A percentile compares a stretch with the other conserved stretches of the same genome.
These are phyloP conservation scores for Penicillium samsonianum DNA, from an alignment of 495 filamentous ascomycete genomes.

Conservation along the genomic window DNA sequence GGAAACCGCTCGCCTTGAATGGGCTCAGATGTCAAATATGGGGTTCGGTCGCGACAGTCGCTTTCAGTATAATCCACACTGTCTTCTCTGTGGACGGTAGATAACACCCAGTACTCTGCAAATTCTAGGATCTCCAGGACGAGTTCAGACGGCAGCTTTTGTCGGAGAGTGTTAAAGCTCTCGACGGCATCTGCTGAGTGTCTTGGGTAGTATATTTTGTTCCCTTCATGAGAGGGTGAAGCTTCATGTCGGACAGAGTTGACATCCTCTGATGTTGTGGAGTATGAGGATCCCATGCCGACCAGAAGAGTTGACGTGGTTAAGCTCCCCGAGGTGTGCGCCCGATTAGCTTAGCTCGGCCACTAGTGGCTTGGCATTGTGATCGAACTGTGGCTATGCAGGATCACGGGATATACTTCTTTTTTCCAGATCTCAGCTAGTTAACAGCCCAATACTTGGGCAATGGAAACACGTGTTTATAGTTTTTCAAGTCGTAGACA, in stretches of 20 bases:
- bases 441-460: neutral
- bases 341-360: neutral
- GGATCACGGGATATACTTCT: neutral
- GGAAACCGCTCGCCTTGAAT: constrained; percentile 4
- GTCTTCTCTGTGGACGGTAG: neutral
- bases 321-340: neutral
- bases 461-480: neutral
- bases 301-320: neutral
- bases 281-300: constrained; percentile 4
- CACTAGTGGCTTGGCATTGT: neutral
- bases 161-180: constrained; percentile 2
- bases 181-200: neutral
- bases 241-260: neutral
- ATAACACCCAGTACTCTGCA: constrained; percentile 7
- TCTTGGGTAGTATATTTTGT: neutral
- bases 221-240: neutral
- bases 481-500: neutral
- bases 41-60: neutral
- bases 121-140: constrained; percentile 7
- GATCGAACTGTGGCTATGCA: neutral
- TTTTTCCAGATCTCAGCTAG: neutral
- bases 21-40: constrained; percentile 8
- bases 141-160: constrained; percentile 5
- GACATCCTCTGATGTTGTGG: neutral
- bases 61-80: neutral